Conservation (phyloP, 2,329 filamentous ascomycete species). For the Parascedosporium putredinis region DNA sequence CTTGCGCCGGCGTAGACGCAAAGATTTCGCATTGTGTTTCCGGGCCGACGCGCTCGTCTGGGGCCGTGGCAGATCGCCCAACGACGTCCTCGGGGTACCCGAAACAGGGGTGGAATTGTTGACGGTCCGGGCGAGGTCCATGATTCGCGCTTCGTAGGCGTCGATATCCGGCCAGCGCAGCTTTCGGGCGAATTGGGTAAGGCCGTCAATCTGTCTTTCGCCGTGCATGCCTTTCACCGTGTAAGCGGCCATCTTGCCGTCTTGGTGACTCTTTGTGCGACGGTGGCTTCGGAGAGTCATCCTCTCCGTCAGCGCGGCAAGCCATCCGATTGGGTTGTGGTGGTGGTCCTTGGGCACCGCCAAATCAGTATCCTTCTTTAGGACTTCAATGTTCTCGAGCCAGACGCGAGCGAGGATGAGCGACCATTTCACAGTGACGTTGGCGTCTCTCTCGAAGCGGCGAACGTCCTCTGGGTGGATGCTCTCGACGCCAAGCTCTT, state of each 20-base stretch:
- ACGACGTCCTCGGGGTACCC: slow-evolving; percentile 9
- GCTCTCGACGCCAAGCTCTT: slow-evolving; percentile 41
- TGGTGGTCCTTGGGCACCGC: slow-evolving; percentile 12
- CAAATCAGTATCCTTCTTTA: slow-evolving; percentile 23
- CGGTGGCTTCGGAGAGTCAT: slow-evolving; percentile 29
- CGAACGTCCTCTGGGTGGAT: slow-evolving; percentile 47
- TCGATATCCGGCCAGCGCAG: slow-evolving; percentile 54
- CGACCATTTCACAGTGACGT: slow-evolving; percentile 55
- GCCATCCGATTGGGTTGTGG: slow-evolving; percentile 31
- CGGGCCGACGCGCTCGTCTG: not conserved
- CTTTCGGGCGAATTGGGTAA: slow-evolving; percentile 53
- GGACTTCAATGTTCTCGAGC: slow-evolving; percentile 57
- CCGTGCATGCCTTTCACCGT: slow-evolving; percentile 44
- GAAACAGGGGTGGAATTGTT: slow-evolving; percentile 4
- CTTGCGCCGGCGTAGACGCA: slow-evolving; percentile 36
- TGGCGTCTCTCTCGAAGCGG: slow-evolving; percentile 52
- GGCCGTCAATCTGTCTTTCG: slow-evolving; percentile 47
- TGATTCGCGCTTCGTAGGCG: slow-evolving; percentile 33
- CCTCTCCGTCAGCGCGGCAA: slow-evolving; percentile 46
- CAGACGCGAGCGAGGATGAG: slow-evolving; percentile 53
- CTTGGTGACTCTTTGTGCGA: slow-evolving; percentile 17
- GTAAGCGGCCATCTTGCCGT: slow-evolving; percentile 28
- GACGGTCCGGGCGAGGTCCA: slow-evolving; percentile 8
- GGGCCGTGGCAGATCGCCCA: not conserved
- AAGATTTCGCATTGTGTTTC: not conserved